Evolutionary conservation across 2,329 filamentous ascomycete genomes (phyloP).

Genomic region (Hypoxylon sp.): DNA sequence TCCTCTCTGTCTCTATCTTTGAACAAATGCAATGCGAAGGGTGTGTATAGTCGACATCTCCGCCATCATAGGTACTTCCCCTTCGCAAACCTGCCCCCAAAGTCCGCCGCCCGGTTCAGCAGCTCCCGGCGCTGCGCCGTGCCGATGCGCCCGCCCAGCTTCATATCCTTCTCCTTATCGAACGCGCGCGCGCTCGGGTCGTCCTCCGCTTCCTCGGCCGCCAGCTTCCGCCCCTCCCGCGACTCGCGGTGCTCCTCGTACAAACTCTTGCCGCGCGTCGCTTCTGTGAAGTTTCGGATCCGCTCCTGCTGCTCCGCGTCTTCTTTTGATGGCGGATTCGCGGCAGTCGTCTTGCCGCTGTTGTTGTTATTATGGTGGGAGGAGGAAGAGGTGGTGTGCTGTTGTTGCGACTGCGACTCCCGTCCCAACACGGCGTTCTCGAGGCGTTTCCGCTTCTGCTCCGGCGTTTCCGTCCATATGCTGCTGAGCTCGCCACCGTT

Average conservation of each 20-base stretch:
- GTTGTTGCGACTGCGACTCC: constrained; percentile 56
- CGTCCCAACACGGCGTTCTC: constrained; percentile 87
- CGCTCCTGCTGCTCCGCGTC: constrained; percentile 66
- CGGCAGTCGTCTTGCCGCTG: constrained; percentile 14
- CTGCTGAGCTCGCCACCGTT: constrained; percentile 66
- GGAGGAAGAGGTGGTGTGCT: constrained; percentile 61
- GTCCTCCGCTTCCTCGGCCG: constrained; percentile 73
- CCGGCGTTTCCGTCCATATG: constrained; percentile 92
- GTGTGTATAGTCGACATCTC: not conserved
- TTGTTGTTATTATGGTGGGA: constrained; percentile 48
- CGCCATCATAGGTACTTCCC: constrained; percentile 69
- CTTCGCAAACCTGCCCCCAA: constrained; percentile 83
- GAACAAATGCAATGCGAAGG: not conserved
- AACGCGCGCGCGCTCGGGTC: constrained; percentile 91
- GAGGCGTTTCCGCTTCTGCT: constrained; percentile 84
- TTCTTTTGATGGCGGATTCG: constrained; percentile 51
- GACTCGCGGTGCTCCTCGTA: constrained; percentile 66
- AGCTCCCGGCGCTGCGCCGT: constrained; percentile 81
- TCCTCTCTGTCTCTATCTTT: not conserved
- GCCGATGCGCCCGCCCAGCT: constrained; percentile 76
- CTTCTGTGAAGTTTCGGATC: constrained; percentile 64
- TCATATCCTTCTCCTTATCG: constrained; percentile 95
- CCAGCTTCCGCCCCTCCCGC: constrained; percentile 49
- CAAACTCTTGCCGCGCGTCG: constrained; percentile 67
- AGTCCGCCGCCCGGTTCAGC: constrained; percentile 81